Conservation (phyloP, 177 flowering plant species). For the Tripterygium wilfordii region DNA sequence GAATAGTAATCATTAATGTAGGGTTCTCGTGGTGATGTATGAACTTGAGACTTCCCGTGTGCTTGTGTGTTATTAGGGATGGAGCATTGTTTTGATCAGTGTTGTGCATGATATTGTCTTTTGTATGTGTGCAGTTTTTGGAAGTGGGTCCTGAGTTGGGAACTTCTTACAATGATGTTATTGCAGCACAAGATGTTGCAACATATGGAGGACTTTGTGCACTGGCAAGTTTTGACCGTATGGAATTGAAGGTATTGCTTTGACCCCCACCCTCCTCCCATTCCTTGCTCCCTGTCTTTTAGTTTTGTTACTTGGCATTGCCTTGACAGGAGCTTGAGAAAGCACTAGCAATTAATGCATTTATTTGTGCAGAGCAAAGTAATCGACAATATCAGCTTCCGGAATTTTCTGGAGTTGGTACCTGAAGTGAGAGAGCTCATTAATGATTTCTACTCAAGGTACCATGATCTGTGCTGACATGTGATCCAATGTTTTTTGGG, state of each 20-base stretch:
- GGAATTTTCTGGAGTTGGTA: conserved; percentile 90
- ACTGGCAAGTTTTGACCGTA: conserved; percentile 91
- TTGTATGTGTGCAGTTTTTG: conserved; percentile 83
- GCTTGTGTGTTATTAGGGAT: too few relatives aligned
- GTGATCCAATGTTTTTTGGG: too few relatives aligned
- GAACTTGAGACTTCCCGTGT: too few relatives aligned
- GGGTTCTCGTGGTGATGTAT: too few relatives aligned
- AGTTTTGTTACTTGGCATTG: background rate
- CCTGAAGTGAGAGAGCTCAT: conserved; percentile 98
- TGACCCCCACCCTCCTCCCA: conserved; percentile 3
- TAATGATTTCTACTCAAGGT: conserved; percentile 95
- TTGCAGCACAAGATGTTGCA: conserved; percentile 98
- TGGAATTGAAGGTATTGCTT: conserved; percentile 74
- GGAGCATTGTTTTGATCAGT: too few relatives aligned
- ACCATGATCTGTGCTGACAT: conserved; percentile 8
- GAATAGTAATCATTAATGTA: too few relatives aligned
- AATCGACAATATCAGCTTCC: conserved; percentile 86
- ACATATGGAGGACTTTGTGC: conserved; percentile 99
- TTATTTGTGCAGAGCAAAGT: conserved; percentile 76
- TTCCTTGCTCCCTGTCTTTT: background rate
- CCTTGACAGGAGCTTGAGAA: background rate
- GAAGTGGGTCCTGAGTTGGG: conserved; percentile 81
- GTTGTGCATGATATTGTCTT: too few relatives aligned
- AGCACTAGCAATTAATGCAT: conserved; percentile 5
- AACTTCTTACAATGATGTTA: conserved; percentile 75